A percentile compares a stretch with the other conserved stretches of the same genome.
Conservation (phyloP, 2,329 filamentous ascomycete species). For the Nothopassalora personata region DNA sequence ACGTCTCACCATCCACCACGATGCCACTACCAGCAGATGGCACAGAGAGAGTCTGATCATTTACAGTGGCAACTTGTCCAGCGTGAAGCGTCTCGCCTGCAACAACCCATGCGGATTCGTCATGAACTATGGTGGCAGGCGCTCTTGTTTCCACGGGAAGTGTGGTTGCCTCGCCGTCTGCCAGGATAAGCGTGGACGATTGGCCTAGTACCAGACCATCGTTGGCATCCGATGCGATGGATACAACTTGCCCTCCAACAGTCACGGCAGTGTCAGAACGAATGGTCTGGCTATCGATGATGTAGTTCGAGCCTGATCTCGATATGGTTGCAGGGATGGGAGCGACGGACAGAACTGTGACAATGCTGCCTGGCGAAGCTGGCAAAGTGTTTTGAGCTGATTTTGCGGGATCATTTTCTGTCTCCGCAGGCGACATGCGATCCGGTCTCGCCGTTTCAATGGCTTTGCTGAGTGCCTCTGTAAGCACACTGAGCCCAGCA, state of each 20-base stretch:
- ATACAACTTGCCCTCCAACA: neutral
- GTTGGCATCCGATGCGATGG: neutral
- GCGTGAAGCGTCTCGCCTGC: neutral
- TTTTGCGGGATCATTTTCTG: neutral
- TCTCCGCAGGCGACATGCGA: neutral
- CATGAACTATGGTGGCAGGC: neutral
- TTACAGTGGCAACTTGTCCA: neutral
- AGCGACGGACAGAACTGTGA: neutral
- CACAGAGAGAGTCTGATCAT: neutral
- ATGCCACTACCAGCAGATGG: neutral
- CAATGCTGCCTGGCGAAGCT: neutral
- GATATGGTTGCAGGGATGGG: neutral
- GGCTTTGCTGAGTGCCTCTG: neutral
- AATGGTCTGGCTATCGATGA: neutral
- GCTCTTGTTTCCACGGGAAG: neutral
- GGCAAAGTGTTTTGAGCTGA: neutral
- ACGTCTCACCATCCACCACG: neutral
- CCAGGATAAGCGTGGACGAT: neutral
- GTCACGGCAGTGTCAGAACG: neutral
- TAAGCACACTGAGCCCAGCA: neutral
- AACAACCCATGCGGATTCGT: neutral
- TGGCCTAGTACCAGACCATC: neutral
- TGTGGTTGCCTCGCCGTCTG: neutral
- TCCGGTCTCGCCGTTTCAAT: neutral
- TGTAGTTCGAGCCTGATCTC: neutral